Base-by-base conservation (phyloP, 2,329 filamentous ascomycete species). In the Colletotrichum eleusines region DNA sequence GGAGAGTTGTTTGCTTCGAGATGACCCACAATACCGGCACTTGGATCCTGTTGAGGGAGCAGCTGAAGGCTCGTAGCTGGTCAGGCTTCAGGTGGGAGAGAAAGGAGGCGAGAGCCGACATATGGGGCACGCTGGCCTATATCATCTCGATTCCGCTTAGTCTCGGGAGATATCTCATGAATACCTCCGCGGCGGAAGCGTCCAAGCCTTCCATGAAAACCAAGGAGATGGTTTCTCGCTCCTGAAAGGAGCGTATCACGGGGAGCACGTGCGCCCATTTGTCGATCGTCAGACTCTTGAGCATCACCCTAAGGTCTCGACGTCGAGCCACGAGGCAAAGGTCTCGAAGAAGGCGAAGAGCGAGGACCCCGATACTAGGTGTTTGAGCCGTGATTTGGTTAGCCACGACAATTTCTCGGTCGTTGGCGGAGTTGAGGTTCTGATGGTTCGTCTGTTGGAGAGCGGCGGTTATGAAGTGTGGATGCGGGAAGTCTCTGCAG, bases 171-270 rank as follows among this genome's bases (percentile, higher is more conserved):
- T 18, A 33, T 14, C 16, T 23, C 12, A 26, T 60, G 2, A 66
- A 6, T 2, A 31, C 14, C 11, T 18, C 38, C 8, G 62, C 66
- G 2, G 62, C 46, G 16, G 23, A 18, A 1, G 28, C 44, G 3
- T 54, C 44, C 7, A 69, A 33, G n/a, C n/a, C 62, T 0, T n/a
- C 28, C 7, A 53, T 20, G 1, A 7, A 54, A n/a, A 33, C 20
- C 14, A 69, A 28, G 2, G 66, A 54, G 6, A 69, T 31, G 18
- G 46, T 53, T 33, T 60, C 54, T 54, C 66, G 23, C 11, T 59
- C 35, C 1, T 16, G 28, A 28, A 64, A 60, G 35, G 12, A 40
- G 20, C n/a, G 23, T 1, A 69, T 48, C 26, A 18, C 4, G 5
- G 66, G 14, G 11, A 23, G 44, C n/a, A 53, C 23, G 5, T 33